Evolutionary conservation across 805 yeast species (phyloP).

Genomic region (Saccharomyces jurei): DNA sequence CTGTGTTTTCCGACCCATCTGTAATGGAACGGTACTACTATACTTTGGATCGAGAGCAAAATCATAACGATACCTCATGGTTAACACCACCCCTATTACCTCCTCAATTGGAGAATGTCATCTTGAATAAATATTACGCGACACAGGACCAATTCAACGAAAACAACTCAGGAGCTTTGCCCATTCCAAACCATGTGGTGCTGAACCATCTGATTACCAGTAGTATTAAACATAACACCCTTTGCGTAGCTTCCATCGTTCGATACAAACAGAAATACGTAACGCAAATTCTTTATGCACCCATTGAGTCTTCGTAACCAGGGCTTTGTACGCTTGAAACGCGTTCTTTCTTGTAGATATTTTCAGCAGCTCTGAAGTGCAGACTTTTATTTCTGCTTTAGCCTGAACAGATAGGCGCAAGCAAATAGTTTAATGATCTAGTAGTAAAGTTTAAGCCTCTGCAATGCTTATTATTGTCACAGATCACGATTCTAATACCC

Average conservation of each 20-base stretch:
- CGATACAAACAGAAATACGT: conserved; percentile 83
- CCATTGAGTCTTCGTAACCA: conserved; percentile 25
- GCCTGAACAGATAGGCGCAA: background rate
- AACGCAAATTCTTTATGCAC: conserved; percentile 88
- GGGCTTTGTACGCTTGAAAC: background rate
- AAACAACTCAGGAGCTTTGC: conserved; percentile 80
- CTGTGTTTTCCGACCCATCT: conserved; percentile 75
- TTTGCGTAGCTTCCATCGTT: conserved; percentile 87
- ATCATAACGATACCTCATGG: conserved; percentile 49
- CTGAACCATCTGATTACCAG: conserved; percentile 91
- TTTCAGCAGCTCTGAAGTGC: background rate
- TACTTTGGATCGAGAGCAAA: conserved; percentile 64
- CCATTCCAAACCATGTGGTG: conserved; percentile 92
- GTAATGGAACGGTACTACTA: conserved; percentile 81
- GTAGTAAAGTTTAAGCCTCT: background rate
- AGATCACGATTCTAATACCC: background rate
- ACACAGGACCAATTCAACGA: conserved; percentile 34
- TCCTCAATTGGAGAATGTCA: conserved; percentile 91
- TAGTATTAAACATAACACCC: conserved; percentile 83
- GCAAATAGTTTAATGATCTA: background rate
- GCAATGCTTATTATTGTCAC: background rate
- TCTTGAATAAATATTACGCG: conserved; percentile 59
- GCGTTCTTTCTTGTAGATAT: background rate
- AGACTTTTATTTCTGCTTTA: background rate
- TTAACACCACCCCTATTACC: conserved; percentile 93